Conservation (phyloP, 2,329 filamentous ascomycete species). For the Epichloe sibirici region DNA sequence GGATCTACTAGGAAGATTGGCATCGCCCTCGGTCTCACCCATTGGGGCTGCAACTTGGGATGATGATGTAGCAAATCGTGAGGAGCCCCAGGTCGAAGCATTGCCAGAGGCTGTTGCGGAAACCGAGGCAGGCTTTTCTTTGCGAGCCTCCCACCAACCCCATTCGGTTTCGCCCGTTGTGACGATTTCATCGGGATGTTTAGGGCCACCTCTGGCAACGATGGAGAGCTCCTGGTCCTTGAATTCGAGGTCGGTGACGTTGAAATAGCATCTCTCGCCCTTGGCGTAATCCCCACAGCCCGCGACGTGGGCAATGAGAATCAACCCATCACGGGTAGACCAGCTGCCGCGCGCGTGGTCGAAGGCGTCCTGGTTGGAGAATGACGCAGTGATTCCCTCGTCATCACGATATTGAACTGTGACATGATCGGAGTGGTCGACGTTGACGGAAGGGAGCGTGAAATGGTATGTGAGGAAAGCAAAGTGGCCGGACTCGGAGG, state of each 20-base stretch:
- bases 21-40: too few species aligned
- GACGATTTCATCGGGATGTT: slow-evolving; percentile 13
- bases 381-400: slow-evolving; percentile 7
- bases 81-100: neutral
- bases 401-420: slow-evolving; percentile 5
- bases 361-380: slow-evolving; percentile 12
- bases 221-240: slow-evolving; percentile 8
- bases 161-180: slow-evolving; percentile 13
- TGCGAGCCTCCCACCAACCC: slow-evolving; percentile 13
- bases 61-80: neutral
- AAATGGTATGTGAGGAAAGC: slow-evolving; percentile 17
- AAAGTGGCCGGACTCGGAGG: slow-evolving; percentile 12
- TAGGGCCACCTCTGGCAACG: slow-evolving; percentile 11
- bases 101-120: neutral
- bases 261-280: slow-evolving; percentile 20
- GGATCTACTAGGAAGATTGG: too few species aligned
- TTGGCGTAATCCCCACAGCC: slow-evolving; percentile 16
- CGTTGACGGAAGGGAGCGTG: slow-evolving; percentile 16
- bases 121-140: neutral
- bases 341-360: slow-evolving; percentile 12
- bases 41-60: neutral
- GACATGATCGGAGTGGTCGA: slow-evolving; percentile 16
- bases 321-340: slow-evolving; percentile 9
- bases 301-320: slow-evolving; percentile 15
- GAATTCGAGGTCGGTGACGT: slow-evolving; percentile 10